Evolutionary conservation across 352 stramenopile species (phyloP).

Genomic region (Halophytophthora polymorphica): DNA sequence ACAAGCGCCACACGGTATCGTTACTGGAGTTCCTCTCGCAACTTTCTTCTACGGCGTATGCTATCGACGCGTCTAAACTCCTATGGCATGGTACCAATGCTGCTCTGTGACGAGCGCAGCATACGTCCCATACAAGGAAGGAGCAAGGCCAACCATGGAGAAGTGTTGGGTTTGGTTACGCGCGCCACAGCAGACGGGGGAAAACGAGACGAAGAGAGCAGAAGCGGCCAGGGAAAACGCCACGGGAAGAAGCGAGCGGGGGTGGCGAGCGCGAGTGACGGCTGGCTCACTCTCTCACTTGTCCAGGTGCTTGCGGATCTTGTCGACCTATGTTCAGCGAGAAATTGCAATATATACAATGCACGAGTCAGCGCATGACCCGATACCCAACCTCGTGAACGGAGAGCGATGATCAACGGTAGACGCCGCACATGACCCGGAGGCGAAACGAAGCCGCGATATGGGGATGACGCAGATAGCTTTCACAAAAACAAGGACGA

Average conservation of each 20-base stretch:
- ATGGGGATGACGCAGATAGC: neutral
- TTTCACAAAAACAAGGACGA: neutral
- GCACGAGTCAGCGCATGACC: neutral
- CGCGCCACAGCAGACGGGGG: neutral
- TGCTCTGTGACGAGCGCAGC: no score
- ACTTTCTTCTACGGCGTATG: no score
- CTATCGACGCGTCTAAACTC: no score
- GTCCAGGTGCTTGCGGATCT: neutral
- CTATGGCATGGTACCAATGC: no score
- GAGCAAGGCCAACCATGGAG: no score
- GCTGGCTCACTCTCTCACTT: neutral
- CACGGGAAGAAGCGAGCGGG: neutral
- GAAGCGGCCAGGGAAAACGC: neutral
- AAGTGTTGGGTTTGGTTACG: neutral
- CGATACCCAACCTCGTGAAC: neutral
- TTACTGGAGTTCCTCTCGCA: no score
- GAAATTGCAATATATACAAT: neutral
- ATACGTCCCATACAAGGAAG: no score
- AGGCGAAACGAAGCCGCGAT: neutral
- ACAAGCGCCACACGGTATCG: no score
- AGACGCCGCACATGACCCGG: neutral
- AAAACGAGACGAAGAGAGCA: neutral
- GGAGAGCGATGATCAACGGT: neutral
- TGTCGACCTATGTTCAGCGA: conserved; percentile 1
- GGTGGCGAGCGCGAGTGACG: neutral